Evolutionary conservation across 306 rosid genomes (phyloP), one percentile per base, ranked within the genome.

Genomic region (Cicer chorassanicum): DNA sequence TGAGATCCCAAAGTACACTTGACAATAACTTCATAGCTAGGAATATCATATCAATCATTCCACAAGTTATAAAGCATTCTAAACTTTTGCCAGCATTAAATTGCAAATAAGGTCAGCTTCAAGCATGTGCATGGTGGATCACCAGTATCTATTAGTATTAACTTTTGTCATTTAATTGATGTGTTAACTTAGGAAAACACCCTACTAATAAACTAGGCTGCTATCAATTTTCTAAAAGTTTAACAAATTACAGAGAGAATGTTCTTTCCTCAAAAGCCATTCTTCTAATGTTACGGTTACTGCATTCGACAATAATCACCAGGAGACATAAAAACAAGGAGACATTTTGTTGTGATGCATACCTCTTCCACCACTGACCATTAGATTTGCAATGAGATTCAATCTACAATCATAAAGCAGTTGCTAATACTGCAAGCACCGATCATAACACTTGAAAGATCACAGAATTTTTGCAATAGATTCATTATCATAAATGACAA

Each of bases 281-380:
- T 46, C 34, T 45, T 39, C 62, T 34, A 57, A 44, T 8, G 11
- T 64, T 39, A 44, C 42, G 6, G 65, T 19, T 41, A 45, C 62
- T 15, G 65, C 51, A 56, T 14, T 56, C 43, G 49, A 44, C 16
- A 29, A 54, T 54, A 69, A 39, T 6, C 8, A 41, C 78, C 64
- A 65, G 60, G 55, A 62, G 14, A 12, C 43, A 79, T 55, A 43
- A 19, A 68, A 70, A 38, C 8, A 16, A 18, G 40, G 38, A 21
- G 9, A 19, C 13, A 18, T 12, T n/a, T 54, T 40, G 14, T 21
- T 24, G 64, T 24, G 11, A 57, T 57, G n/a, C 5, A 46, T 45
- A 18, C 75, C 38, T 70, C 40, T 70, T 56, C 54, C 42, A 57
- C 34, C 46, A 24, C 29, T 73, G 13, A 73, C 8, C 71, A 73